Percentiles rank a stretch among this genome's conserved stretches.
Evolutionary conservation across 1,284 basidiomycete genomes (phyloP).

Genomic region (Ganoderma lucidum): DNA sequence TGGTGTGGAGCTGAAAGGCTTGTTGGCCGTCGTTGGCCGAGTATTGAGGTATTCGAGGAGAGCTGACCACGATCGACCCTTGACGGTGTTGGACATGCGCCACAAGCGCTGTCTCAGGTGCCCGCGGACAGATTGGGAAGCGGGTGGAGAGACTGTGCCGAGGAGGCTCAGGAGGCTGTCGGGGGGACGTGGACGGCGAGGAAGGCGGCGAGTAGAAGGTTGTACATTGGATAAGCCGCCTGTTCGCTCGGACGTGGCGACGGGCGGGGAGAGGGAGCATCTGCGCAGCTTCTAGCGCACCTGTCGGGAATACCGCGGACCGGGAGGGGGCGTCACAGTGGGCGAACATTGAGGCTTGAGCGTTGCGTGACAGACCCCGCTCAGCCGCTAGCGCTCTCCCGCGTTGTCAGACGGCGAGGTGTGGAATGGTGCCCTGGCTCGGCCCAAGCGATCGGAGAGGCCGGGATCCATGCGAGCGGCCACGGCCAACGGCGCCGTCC

Average conservation of each 20-base stretch:
- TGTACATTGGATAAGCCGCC: conserved; percentile 5
- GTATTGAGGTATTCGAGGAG: neutral
- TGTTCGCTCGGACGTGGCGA: conserved; percentile 11
- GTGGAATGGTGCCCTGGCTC: conserved; percentile 1
- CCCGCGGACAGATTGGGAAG: neutral
- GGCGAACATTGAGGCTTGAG: neutral
- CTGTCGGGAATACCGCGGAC: conserved; percentile 21
- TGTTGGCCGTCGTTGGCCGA: conserved; percentile 7
- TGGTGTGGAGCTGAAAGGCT: neutral
- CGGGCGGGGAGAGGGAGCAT: conserved; percentile 4
- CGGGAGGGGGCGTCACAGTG: conserved; percentile 3
- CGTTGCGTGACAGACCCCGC: conserved; percentile 4
- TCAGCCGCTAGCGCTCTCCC: neutral
- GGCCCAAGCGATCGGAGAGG: neutral
- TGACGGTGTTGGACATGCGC: neutral
- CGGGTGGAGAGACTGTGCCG: neutral
- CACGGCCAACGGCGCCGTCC: neutral
- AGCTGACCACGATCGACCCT: neutral
- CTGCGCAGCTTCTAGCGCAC: conserved; percentile 16
- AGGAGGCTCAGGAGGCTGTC: neutral
- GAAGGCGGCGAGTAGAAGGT: conserved; percentile 3
- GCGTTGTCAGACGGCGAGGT: conserved; percentile 5
- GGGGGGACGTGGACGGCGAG: conserved; percentile 5
- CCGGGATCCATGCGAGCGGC: conserved; percentile 4
- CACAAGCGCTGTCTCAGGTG: neutral